Percentiles rank a stretch among this genome's conserved stretches.
Evolutionary conservation across 2,329 filamentous ascomycete species (phyloP).

Genomic region (Tricladium varicosporioides): DNA sequence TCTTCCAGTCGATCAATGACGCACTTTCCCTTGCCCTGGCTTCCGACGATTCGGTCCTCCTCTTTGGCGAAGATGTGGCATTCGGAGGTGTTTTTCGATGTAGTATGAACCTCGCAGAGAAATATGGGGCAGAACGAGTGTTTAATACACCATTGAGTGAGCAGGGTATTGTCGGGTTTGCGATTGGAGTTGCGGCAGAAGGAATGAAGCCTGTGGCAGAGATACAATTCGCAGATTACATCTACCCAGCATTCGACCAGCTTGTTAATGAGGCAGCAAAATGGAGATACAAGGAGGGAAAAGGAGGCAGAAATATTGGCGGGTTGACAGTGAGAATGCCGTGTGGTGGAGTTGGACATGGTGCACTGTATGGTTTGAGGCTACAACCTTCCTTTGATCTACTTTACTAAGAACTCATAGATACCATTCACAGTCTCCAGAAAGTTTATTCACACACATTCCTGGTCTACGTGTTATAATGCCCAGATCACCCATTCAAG

Average conservation of each 20-base stretch:
- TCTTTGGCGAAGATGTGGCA: slow-evolving; percentile 96
- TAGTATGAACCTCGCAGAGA: slow-evolving; percentile 84
- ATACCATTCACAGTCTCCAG: slow-evolving; percentile 72
- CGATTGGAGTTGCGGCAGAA: slow-evolving; percentile 83
- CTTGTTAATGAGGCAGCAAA: slow-evolving; percentile 76
- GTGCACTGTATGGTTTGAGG: slow-evolving; percentile 53
- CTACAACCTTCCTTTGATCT: slow-evolving; percentile 10
- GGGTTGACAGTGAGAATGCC: slow-evolving; percentile 72
- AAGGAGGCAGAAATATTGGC: slow-evolving; percentile 54
- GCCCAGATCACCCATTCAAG: slow-evolving; percentile 67
- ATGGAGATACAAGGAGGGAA: slow-evolving; percentile 64
- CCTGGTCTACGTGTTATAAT: slow-evolving; percentile 69
- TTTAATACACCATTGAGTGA: slow-evolving; percentile 96
- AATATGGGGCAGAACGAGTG: slow-evolving; percentile 82
- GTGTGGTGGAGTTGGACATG: slow-evolving; percentile 69
- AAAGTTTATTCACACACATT: slow-evolving; percentile 68
- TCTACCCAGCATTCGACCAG: slow-evolving; percentile 75
- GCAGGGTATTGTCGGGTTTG: slow-evolving; percentile 93
- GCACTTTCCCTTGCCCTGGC: slow-evolving; percentile 80
- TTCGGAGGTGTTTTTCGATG: slow-evolving; percentile 97
- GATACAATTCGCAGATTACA: slow-evolving; percentile 77
- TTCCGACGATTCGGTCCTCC: slow-evolving; percentile 78
- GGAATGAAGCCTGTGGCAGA: slow-evolving; percentile 92
- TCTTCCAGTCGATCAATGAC: slow-evolving; percentile 92
- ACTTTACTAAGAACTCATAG: slow-evolving; percentile 31